A percentile compares a stretch with the other conserved stretches of the same genome.
Conservation (phyloP, 148 eudicot genomes). For the Rhododendron williamsianum region DNA sequence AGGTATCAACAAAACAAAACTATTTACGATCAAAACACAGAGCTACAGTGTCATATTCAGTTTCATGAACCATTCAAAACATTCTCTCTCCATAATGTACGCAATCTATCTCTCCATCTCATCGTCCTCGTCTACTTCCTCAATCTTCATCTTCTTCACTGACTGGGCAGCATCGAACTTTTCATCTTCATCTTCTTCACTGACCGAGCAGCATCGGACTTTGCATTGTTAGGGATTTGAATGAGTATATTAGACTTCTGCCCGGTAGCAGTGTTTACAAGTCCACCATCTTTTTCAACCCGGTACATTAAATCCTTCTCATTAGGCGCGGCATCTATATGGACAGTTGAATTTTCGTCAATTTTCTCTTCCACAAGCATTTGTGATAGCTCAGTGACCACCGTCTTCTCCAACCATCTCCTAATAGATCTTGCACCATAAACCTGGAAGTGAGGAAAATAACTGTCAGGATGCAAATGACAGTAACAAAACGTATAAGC, state of each 20-base stretch:
- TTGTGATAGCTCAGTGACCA: conserved; percentile 67
- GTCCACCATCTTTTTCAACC: conserved; percentile 72
- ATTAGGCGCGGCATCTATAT: conserved; percentile 43
- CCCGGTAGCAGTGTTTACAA: conserved; percentile 69
- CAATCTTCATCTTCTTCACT: background rate
- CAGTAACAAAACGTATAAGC: too few relatives aligned
- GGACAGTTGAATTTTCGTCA: conserved; percentile 74
- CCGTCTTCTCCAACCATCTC: conserved; percentile 86
- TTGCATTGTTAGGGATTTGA: conserved; percentile 43
- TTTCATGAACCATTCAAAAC: background rate
- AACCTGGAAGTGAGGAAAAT: conserved; percentile 33
- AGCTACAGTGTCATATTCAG: background rate
- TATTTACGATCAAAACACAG: background rate
- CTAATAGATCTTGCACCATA: conserved; percentile 91
- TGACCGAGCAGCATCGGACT: conserved; percentile 45
- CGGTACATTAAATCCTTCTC: conserved; percentile 42
- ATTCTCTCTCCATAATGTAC: background rate
- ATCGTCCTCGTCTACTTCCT: background rate
- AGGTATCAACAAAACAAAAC: background rate
- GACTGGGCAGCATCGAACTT: conserved; percentile 36
- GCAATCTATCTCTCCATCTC: background rate
- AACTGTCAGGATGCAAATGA: background rate
- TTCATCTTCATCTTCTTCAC: background rate
- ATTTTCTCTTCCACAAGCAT: conserved; percentile 67
- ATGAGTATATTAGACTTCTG: conserved; percentile 65